phyloP scores from a whole-genome alignment of 1,284 basidiomycete genomes.

The Lignosus rhinocerotis region DNA sequence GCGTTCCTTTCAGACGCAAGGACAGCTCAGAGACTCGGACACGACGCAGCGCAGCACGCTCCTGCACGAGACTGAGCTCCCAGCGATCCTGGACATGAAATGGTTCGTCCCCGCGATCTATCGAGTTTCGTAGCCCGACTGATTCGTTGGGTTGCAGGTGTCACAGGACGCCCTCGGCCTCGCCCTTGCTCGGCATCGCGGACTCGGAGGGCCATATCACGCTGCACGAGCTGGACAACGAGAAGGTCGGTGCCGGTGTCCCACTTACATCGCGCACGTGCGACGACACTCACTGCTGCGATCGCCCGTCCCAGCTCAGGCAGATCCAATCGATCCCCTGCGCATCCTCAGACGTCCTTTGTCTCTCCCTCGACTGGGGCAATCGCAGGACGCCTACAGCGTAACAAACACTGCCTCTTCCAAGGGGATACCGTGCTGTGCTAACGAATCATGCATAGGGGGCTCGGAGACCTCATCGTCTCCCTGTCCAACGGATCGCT shows the following conservation, averaged over 20 bases:
- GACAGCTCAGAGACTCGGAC: not conserved
- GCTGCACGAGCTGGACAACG: conserved; percentile 54
- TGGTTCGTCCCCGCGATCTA: conserved; percentile 54
- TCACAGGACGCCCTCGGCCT: conserved; percentile 43
- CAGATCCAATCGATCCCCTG: conserved; percentile 54
- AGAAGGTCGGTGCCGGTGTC: conserved; percentile 43
- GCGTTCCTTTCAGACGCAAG: not conserved
- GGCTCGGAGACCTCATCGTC: conserved; percentile 61
- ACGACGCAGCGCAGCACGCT: conserved; percentile 47
- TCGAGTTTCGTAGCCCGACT: not conserved
- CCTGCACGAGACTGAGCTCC: conserved; percentile 69
- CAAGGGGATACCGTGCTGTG: too few relatives aligned
- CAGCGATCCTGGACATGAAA: conserved; percentile 92
- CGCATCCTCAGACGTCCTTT: conserved; percentile 61
- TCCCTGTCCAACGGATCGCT: conserved; percentile 82
- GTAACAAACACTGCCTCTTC: conserved; percentile 12
- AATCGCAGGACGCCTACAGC: conserved; percentile 49
- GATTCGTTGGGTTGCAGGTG: conserved; percentile 45
- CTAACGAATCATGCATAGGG: conserved; percentile 33
- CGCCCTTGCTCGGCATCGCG: conserved; percentile 67
- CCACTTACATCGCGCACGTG: not conserved
- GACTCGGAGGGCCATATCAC: conserved; percentile 82
- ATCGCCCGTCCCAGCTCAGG: conserved; percentile 45
- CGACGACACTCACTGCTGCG: not conserved
- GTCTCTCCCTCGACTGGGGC: conserved; percentile 89